Base-by-base conservation (phyloP, 2,329 filamentous ascomycete species). In the Phymatotrichopsis omnivora region DNA sequence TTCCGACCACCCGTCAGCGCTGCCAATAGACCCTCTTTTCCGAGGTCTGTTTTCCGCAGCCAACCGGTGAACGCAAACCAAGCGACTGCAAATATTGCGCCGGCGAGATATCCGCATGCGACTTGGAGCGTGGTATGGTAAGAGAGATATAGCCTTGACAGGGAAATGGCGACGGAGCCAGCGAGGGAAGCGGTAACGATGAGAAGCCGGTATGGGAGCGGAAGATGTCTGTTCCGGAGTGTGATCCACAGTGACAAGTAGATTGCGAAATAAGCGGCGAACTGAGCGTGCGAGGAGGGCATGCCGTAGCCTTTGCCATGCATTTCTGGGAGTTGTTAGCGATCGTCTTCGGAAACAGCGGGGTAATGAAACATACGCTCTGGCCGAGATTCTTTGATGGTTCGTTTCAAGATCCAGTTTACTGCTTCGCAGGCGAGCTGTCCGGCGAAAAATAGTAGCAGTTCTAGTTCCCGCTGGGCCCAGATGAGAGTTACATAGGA, bases 261-360 rank as follows among this genome's bases (percentile, higher is more conserved):
- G 46, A 93, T 68, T 47, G 85, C 81, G 73, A 94, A 96, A 69
- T 85, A 98, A 45, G 82, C 75, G 51, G 89, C 82, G 63, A 95
- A 98, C 67, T 98, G 91, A 7, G 91, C 83, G 66, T 98, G 91
- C 28, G 87, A 95, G 6, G 76, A 80, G 8, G 91, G 91, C 93
- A 98, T 98, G 58, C 91, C 93, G 62, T 98, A 98, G 54, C 91
- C 91, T 64, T 93, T 93, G 45, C 85, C 76, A 60, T 87, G 78
- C 69, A 80, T 76, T 55, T 45, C 45, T 43, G 12, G 25, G 12
- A 32, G 14, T 12, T 5, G 7, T 34, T 10, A 35, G n/a, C 19
- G 19, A 31, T 25, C 25, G 3, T 11, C 12, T 17, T 5, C 14
- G 8, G 22, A 8, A 10, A 14, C 23, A 7, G 30, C 14, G 10